Base-by-base conservation (phyloP, 441 rosid genomes). In the Pelargonium myrrhifolium region DNA sequence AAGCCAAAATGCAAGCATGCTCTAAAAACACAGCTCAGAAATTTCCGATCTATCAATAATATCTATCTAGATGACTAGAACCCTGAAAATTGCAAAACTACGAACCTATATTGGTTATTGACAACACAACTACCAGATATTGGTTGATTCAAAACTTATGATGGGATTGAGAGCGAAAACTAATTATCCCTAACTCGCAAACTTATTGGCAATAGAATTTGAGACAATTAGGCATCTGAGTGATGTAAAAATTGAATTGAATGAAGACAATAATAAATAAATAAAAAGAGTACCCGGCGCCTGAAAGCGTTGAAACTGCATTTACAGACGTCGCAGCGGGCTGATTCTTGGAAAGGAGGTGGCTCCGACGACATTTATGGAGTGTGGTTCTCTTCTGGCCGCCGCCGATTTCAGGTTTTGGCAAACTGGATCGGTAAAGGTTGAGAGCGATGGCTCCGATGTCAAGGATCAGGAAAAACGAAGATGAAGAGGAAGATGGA, bases 241-340 rank as follows among this genome's bases (percentile, higher is more conserved):
- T 47, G 60, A 43, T 22, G 63, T 65, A 55, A 56, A 28, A n/a
- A n/a, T n/a, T n/a, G n/a, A n/a, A n/a, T n/a, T n/a, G n/a, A n/a
- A n/a, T n/a, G n/a, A n/a, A n/a, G n/a, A n/a, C n/a, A n/a, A n/a
- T n/a, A n/a, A n/a, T n/a, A n/a, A n/a, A n/a, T n/a, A n/a, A n/a
- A n/a, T n/a, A n/a, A n/a, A n/a, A n/a, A n/a, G 58, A 22, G 62
- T 80, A 89, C 91, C 73, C 89, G 86, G 63, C 93, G 82, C 66
- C 89, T 75, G 88, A 89, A 86, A 71, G 89, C 74, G 81, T 80
- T 84, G 83, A 87, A 89, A 77, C 89, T 87, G 82, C 96, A 87
- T 75, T 86, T 86, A 68, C 93, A 89, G 77, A 87, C 88, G 70
- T 89, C 89, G 74, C 96, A 86, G 68, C 88, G 89, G 53, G 85